phyloP scores from a whole-genome alignment of 2,329 filamentous ascomycete genomes.

The Biscogniauxia marginata region DNA sequence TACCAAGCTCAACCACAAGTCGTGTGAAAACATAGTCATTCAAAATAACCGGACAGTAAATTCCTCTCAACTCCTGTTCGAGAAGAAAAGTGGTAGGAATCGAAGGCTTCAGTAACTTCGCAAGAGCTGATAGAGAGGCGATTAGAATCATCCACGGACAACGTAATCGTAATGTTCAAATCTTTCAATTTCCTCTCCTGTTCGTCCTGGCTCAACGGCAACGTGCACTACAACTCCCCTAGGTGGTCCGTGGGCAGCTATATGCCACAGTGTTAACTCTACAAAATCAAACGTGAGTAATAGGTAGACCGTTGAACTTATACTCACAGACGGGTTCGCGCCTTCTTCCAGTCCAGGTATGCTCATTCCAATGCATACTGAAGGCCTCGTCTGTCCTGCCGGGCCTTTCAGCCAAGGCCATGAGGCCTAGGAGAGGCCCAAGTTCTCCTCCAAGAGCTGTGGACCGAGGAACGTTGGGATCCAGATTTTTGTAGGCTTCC shows the following conservation, averaged over 20 bases:
- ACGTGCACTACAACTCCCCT: slow-evolving; percentile 18
- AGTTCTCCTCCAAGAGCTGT: slow-evolving; percentile 14
- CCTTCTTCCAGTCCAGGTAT: slow-evolving; percentile 1
- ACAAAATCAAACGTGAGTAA: not conserved
- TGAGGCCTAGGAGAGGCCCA: slow-evolving; percentile 14
- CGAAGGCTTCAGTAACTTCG: no score
- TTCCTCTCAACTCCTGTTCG: not conserved
- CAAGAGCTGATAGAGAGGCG: not conserved
- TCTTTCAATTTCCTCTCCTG: not conserved
- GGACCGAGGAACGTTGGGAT: not conserved
- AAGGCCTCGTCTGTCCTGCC: slow-evolving; percentile 13
- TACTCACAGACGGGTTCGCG: slow-evolving; percentile 1
- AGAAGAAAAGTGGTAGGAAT: no score
- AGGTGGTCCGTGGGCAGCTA: not conserved
- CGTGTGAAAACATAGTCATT: no score
- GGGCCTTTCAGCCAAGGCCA: slow-evolving; percentile 15
- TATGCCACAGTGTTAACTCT: not conserved
- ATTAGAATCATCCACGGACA: slow-evolving; percentile 1
- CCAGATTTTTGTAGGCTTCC: slow-evolving; percentile 6
- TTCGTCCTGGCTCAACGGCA: slow-evolving; percentile 6
- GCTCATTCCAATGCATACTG: slow-evolving; percentile 1
- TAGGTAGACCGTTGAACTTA: no score
- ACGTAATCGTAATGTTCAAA: slow-evolving; percentile 6
- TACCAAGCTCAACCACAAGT: no score
- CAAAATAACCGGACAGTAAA: no score